Evolutionary conservation across 345 rosid genomes (phyloP), one percentile per base, ranked within the genome.

Genomic region (Eucalyptus erythrocorys): DNA sequence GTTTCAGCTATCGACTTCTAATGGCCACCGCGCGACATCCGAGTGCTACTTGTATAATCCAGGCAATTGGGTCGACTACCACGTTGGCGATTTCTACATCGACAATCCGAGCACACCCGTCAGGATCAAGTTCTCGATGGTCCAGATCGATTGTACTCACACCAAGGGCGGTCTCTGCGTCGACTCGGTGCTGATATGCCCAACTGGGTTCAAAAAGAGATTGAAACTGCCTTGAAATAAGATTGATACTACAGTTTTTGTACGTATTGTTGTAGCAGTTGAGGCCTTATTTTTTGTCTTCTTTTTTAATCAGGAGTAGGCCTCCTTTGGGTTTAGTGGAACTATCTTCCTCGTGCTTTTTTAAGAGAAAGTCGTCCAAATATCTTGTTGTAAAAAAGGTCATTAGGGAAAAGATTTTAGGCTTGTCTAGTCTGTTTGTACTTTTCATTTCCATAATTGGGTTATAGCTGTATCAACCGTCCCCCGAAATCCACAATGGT

Each of bases 91-190:
- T 89, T 97, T 98, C 48, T 90, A 90, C 5, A 93, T 96, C 5
- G 95, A 94, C n/a, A 89, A 86, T 87, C 32, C 92, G 9, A 87
- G 89, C 30, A 13, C 91, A 21, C 89, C 93, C 1, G 85, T 91
- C 6, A 94, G 90, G 92, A 94, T 97, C 71, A 96, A 94, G 45
- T 97, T 96, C 87, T 97, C 98, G 16, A 93, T 96, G 98, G 94
- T 94, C 87, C 99, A 98, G 92, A 98, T 98, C 64, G 99, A 98
- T 71, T 98, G 99, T 86, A 98, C 99, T 32, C 99, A 98, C 92
- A 96, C 95, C 76, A 97, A 98, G 94, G 98, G 99, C 30, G 99
- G 99, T 32, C 91, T 98, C 12, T 98, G 98, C 86, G 89, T 98
- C 89, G 99, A 98, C 90, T 95, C 95, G 61, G 98, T 94, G 71